Evolutionary conservation across 2,329 filamentous ascomycete genomes (phyloP).

Genomic region (Fusarium nisikadoi): DNA sequence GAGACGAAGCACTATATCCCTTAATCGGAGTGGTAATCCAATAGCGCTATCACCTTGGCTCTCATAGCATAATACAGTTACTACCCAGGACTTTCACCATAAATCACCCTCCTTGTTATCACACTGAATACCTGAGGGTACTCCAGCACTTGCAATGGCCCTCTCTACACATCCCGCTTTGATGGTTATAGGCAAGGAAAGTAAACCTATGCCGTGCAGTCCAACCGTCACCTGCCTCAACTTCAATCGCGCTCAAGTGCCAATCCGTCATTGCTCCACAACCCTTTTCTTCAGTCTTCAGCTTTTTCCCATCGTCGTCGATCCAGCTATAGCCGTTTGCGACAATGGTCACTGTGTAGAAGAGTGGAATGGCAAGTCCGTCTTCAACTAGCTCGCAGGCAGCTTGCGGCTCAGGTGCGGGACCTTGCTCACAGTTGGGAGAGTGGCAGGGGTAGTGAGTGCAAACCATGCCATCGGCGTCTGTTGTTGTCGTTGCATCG

Average conservation of each 20-base stretch:
- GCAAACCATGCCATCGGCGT: rapidly evolving
- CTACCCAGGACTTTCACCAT: not conserved
- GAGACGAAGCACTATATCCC: rapidly evolving
- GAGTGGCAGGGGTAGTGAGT: not conserved
- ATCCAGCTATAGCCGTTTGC: not conserved
- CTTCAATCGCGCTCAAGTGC: not conserved
- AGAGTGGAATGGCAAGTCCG: not conserved
- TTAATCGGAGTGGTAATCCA: rapidly evolving
- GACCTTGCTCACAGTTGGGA: not conserved
- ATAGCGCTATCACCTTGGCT: not conserved
- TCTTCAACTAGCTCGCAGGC: not conserved
- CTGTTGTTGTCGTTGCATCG: not conserved
- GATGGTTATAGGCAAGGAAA: not conserved
- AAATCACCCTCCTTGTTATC: not conserved
- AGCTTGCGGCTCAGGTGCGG: rapidly evolving
- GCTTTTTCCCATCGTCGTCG: not conserved
- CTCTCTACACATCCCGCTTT: not conserved
- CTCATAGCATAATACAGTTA: rapidly evolving
- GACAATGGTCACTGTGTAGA: not conserved
- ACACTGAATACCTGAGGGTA: not conserved
- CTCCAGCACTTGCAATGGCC: not conserved
- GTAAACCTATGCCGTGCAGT: not conserved
- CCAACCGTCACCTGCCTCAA: not conserved
- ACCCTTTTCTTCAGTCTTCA: not conserved
- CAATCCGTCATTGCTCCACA: not conserved